Evolutionary conservation across 257 asterid genomes (phyloP).

Genomic region (Gardenia jasminoides): DNA sequence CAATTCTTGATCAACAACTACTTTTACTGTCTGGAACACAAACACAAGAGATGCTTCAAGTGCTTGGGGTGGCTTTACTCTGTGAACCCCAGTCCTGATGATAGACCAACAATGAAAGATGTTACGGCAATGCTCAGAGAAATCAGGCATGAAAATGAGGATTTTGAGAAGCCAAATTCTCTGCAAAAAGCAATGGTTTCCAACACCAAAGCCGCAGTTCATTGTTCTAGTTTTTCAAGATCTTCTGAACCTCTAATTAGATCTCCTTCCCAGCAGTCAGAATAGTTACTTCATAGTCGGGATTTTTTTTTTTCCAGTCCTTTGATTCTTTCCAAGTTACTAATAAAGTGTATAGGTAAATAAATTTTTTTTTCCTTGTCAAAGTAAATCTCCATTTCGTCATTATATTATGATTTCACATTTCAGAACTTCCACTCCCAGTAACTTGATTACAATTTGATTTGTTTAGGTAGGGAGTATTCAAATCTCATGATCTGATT

Average conservation of each 20-base stretch:
- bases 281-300: conserved; percentile 23
- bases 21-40: conserved; percentile 54
- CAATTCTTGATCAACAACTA: conserved; percentile 59
- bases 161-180: conserved; percentile 41
- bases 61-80: conserved; percentile 66
- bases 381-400: neutral
- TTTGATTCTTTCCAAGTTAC: conserved; percentile 31
- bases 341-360: conserved; percentile 29
- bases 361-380: neutral
- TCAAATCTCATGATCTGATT: neutral
- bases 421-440: neutral
- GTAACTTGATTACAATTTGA: neutral
- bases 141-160: conserved; percentile 53
- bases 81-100: conserved; percentile 54
- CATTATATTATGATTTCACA: neutral
- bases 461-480: neutral
- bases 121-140: conserved; percentile 68
- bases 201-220: conserved; percentile 41
- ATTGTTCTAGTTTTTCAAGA: conserved; percentile 66
- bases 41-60: conserved; percentile 74
- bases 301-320: conserved; percentile 17
- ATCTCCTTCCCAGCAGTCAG: conserved; percentile 47
- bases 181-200: conserved; percentile 19
- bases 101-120: conserved; percentile 77
- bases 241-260: conserved; percentile 50